These are phyloP conservation scores for Parathielavia hyrcaniae DNA, from an alignment of 495 filamentous ascomycete genomes.

Conservation along the genomic window DNA sequence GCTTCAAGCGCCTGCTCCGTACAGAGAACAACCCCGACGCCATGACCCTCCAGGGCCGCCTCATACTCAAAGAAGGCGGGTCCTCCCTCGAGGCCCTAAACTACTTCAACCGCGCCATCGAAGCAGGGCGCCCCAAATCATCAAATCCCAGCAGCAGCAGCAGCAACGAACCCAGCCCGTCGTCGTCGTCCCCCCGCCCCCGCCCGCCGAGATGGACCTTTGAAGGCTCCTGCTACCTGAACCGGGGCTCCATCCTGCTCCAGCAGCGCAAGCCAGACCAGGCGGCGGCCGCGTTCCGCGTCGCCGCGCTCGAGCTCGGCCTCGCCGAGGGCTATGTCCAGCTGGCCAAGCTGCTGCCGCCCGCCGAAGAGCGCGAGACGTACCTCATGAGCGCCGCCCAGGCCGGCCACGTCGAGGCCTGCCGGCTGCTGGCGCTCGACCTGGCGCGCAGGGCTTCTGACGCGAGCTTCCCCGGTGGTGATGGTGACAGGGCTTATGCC, in stretches of 20 bases:
- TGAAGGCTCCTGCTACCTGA: constrained; percentile 27
- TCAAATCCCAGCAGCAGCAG: no score
- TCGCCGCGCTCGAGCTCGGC: constrained; percentile 31
- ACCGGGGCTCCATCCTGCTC: constrained; percentile 23
- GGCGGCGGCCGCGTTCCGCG: constrained; percentile 24
- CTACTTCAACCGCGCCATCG: constrained; percentile 25
- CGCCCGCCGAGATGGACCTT: constrained; percentile 31
- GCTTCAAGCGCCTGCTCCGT: constrained; percentile 13
- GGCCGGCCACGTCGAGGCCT: constrained; percentile 17
- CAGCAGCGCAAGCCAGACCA: constrained; percentile 11
- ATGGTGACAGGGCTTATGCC: background rate
- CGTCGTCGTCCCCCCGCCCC: no score
- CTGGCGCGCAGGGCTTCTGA: background rate
- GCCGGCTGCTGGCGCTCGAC: background rate
- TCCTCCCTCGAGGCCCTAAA: constrained; percentile 11
- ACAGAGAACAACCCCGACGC: constrained; percentile 17
- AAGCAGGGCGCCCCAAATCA: background rate
- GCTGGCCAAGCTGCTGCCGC: constrained; percentile 30
- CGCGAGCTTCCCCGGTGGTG: background rate
- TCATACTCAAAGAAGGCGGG: background rate
- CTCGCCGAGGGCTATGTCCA: constrained; percentile 15
- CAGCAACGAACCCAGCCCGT: background rate
- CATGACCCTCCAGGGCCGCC: constrained; percentile 22
- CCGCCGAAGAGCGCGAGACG: constrained; percentile 6
- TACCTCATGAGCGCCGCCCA: constrained; percentile 31